Evolutionary conservation across 2,329 filamentous ascomycete species (phyloP), one percentile per base, ranked within the genome.

Genomic region (Microdochium trichocladiopsis): DNA sequence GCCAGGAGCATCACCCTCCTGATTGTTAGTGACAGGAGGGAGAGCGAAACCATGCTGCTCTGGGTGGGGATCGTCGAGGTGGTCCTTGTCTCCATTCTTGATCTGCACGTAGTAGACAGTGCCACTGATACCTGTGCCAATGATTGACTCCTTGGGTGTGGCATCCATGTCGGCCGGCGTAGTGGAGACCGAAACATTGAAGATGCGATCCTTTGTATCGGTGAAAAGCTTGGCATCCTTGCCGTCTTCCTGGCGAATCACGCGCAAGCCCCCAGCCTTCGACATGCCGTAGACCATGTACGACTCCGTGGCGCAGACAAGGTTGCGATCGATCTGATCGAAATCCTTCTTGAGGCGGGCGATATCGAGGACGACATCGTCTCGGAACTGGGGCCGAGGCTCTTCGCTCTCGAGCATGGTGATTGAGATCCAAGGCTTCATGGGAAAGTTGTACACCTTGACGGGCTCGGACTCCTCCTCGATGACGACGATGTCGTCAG

Each of bases 291-390:
- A 99, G 5, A 90, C 86, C 69, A 99, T 97, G 72, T 94, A 96
- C 55, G 87, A 87, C 64, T 90, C 86, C 24, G 90, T 93, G 18
- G 93, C 92, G 4, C 92, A 88, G 49, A 93, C 93, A 28, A 99
- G 79, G 57, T 92, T 95, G 58, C 95, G 88, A 66, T 99, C 94
- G 56, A 96, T 86, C 72, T 97, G 94, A 64, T 99, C 94, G 62
- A 97, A 97, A 4, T 96, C 91, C 73, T 97, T 97, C 78, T 96
- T 96, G 57, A 97, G 78, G 53, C 91, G 84, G 50, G 94, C 93
- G 65, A 99, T 94, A 61, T 96, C 90, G 76, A 96, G 88, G 61
- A 96, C 85, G 45, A 86, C 81, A 58, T 93, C 87, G 53, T 90
- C 83, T 36, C 87, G 85, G 67, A 97, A 86, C 50, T 77, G 71